Evolutionary conservation across 1,284 basidiomycete genomes (phyloP), one percentile per base, ranked within the genome.

Genomic region (Sparassis latifolia): DNA sequence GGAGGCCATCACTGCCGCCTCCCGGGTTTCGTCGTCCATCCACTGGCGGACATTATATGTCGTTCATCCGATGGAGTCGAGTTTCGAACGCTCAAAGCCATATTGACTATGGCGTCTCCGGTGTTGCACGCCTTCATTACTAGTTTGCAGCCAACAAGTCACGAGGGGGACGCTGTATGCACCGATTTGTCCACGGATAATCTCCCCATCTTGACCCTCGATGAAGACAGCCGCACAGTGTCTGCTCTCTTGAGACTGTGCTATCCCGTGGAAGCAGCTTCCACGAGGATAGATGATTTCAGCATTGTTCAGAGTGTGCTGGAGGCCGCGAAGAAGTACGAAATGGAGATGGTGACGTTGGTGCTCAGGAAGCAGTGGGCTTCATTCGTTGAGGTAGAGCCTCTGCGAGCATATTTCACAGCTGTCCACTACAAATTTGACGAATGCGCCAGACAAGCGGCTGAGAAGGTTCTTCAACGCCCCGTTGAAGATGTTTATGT

Each of bases 281-380:
- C 35, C 35, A 12, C 1, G 35, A 12, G 6, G 35, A 37, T 37
- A 6, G 35, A 37, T 6, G 12, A 31, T 50, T 61, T 53, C 10
- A 30, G 28, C 9, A 2, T 47, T 2, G 31, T 52, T 3, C n/a
- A n/a, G n/a, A 49, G 39, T 2, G 56, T 68, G 3, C 49, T 66
- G 33, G 55, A 58, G 30, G 65, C 64, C 0, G 66, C 64, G 5
- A 45, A 55, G 28, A 73, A 72, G 45, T 71, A 72, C 32, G 55
- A 57, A n/a, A 70, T 71, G 66, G 63, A 67, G 42, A 10, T 42
- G 6, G 49, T 42, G 4, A 33, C 37, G 9, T 30, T 33, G 3
- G 4, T 31, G n/a, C 27, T 55, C 2, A 28, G 32, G 28, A 37
- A 61, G 58, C n/a, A 57, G 32, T 44, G 56, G 5, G 43, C 58